phyloP scores from a whole-genome alignment of 2,329 filamentous ascomycete species.

The Albifimbria verrucaria region DNA sequence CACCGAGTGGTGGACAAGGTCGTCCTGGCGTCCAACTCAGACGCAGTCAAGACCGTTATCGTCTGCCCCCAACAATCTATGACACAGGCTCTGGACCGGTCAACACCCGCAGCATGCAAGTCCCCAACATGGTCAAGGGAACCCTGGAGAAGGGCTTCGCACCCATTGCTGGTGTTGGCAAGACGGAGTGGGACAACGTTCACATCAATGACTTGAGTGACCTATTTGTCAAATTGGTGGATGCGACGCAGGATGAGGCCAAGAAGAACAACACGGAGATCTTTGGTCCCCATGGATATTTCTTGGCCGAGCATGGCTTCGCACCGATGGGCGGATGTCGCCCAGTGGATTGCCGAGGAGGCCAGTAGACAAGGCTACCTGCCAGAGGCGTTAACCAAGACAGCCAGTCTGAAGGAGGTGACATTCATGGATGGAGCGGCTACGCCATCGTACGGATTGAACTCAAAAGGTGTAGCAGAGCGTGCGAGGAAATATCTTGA shows the following conservation, averaged over 20 bases:
- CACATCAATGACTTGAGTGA: conserved; percentile 45
- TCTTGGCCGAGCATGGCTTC: conserved; percentile 62
- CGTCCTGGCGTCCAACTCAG: conserved; percentile 42
- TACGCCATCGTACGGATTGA: conserved; percentile 31
- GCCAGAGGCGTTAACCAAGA: conserved; percentile 22
- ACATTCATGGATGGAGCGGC: conserved; percentile 19
- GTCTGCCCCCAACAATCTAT: conserved; percentile 51
- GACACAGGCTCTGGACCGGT: conserved; percentile 44
- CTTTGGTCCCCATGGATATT: conserved; percentile 64
- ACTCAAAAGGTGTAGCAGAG: conserved; percentile 40
- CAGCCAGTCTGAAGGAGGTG: conserved; percentile 24
- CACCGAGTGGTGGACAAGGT: conserved; percentile 70
- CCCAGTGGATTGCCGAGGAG: conserved; percentile 52
- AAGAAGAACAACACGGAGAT: conserved; percentile 55
- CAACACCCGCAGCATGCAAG: conserved; percentile 48
- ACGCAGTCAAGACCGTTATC: conserved; percentile 39
- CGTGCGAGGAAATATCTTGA: conserved; percentile 43
- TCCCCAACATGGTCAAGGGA: conserved; percentile 38
- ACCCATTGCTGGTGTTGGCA: conserved; percentile 40
- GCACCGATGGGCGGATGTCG: conserved; percentile 61
- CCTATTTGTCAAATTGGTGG: conserved; percentile 41
- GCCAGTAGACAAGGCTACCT: conserved; percentile 32
- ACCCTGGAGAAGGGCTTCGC: conserved; percentile 41
- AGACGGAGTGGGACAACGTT: conserved; percentile 50
- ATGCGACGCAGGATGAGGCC: conserved; percentile 51